Percentiles rank a stretch among this genome's conserved stretches.
Conservation (phyloP, 345 rosid species). For the Citrus mangshanensis region DNA sequence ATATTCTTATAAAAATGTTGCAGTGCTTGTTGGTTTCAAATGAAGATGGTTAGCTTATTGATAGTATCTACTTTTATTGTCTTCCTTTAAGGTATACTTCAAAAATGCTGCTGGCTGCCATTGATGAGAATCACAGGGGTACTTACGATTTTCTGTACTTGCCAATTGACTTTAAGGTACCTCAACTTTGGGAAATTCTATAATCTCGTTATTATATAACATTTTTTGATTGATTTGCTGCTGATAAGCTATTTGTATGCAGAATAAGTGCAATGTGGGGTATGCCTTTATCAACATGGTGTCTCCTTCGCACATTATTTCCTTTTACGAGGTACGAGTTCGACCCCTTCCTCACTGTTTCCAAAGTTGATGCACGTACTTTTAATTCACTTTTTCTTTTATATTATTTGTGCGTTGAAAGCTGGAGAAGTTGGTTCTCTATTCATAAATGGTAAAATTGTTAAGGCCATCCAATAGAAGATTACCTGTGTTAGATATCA, state of each 20-base stretch:
- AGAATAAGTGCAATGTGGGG: constrained; percentile 99
- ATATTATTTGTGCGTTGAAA: neutral
- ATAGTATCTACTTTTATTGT: constrained; percentile 14
- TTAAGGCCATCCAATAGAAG: neutral
- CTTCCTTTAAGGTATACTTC: constrained; percentile 74
- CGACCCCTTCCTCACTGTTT: neutral
- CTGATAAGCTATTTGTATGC: constrained; percentile 33
- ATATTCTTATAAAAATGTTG: neutral
- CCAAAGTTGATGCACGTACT: neutral
- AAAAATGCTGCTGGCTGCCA: constrained; percentile 89
- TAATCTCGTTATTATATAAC: constrained; percentile 7
- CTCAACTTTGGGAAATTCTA: neutral
- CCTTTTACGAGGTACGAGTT: constrained; percentile 74
- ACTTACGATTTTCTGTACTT: constrained; percentile 90
- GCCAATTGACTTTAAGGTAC: constrained; percentile 92
- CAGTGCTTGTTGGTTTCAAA: neutral
- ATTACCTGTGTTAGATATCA: neutral
- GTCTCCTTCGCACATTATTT: constrained; percentile 78
- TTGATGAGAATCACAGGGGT: constrained; percentile 82
- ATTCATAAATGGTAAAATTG: neutral
- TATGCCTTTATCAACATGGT: constrained; percentile 93
- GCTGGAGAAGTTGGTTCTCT: neutral
- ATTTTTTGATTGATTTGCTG: constrained; percentile 1
- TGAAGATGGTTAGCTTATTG: neutral
- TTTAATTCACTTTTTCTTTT: neutral